phyloP scores from a whole-genome alignment of 257 asterid genomes.

The Parsonsia alboflavescens region DNA sequence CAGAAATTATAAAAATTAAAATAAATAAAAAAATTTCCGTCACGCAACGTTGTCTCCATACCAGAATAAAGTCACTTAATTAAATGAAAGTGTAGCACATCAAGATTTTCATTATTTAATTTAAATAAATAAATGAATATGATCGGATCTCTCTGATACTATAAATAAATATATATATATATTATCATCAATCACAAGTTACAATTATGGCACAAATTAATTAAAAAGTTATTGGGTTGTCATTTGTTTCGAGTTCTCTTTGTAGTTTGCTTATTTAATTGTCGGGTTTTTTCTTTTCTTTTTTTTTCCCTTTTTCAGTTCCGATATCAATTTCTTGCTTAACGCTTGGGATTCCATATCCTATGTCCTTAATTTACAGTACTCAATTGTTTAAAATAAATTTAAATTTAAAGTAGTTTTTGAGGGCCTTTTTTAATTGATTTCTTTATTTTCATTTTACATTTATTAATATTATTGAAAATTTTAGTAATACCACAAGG shows the following conservation, averaged over 20 bases:
- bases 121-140: slow-evolving; percentile 8
- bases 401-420: too few species aligned
- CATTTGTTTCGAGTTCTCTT: neutral
- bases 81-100: slow-evolving; percentile 10
- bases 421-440: too few species aligned
- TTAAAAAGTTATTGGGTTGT: neutral
- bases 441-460: too few species aligned
- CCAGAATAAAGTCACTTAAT: neutral
- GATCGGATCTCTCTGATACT: slow-evolving; percentile 24
- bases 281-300: too few species aligned
- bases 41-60: slow-evolving; percentile 21
- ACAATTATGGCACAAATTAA: slow-evolving; percentile 14
- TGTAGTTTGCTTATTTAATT: too few species aligned
- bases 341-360: too few species aligned
- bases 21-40: slow-evolving; percentile 25
- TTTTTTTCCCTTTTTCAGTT: neutral
- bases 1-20: too few species aligned
- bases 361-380: too few species aligned
- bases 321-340: neutral
- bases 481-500: too few species aligned
- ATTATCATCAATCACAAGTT: slow-evolving; percentile 14
- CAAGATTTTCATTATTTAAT: slow-evolving; percentile 11
- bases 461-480: too few species aligned
- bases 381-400: too few species aligned
- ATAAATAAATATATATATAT: too few species aligned